Percentiles rank a stretch among this genome's conserved stretches.
phyloP scores from a whole-genome alignment of 495 filamentous ascomycete genomes.

The Aspergillus baeticus region DNA sequence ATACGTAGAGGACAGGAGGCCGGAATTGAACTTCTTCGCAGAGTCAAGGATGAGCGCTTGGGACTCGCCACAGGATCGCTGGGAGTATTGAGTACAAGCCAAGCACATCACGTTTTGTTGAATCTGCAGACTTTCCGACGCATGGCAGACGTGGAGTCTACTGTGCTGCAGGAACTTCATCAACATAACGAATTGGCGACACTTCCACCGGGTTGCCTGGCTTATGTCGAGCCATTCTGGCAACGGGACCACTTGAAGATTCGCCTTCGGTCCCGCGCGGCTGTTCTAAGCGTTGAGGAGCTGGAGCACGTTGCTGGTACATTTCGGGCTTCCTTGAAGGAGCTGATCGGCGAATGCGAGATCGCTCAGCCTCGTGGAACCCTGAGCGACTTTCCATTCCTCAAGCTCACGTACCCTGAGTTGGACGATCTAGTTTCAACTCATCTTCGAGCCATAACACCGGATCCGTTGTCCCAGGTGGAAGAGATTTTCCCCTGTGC shows the following conservation, averaged over 20 bases:
- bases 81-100: neutral
- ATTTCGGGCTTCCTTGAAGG: neutral
- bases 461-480: neutral
- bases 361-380: neutral
- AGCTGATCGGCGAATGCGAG: neutral
- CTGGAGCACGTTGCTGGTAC: constrained; percentile 1
- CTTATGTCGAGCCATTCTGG: neutral
- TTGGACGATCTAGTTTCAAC: constrained; percentile 3
- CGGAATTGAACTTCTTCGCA: constrained; percentile 1
- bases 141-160: neutral
- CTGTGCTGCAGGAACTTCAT: neutral
- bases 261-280: neutral
- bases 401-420: neutral
- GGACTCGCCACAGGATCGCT: neutral
- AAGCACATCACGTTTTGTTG: neutral
- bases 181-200: neutral
- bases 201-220: neutral
- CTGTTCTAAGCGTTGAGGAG: neutral
- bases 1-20: neutral
- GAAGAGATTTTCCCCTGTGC: constrained; percentile 8
- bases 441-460: neutral
- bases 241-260: neutral
- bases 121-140: neutral
- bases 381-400: constrained; percentile 12
- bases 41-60: constrained; percentile 1